Evolutionary conservation across 345 rosid genomes (phyloP).

Genomic region (Eucalyptus sp.): DNA sequence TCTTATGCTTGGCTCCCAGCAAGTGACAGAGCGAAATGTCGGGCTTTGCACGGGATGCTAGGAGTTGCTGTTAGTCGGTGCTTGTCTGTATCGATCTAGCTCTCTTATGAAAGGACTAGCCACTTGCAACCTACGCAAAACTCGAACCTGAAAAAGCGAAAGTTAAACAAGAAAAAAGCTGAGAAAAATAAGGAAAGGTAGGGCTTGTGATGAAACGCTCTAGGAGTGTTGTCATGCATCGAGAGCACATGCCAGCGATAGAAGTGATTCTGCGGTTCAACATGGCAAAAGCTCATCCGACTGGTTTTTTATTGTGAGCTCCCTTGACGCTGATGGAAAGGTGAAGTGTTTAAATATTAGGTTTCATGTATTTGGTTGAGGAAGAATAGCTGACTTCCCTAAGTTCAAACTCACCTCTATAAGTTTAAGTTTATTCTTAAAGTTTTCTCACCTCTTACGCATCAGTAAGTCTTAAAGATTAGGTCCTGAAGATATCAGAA

Average conservation of each 20-base stretch:
- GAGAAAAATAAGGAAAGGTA: background rate
- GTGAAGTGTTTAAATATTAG: background rate
- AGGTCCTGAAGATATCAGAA: background rate
- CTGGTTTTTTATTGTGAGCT: background rate
- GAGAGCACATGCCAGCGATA: background rate
- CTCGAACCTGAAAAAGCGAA: background rate
- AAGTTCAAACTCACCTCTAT: background rate
- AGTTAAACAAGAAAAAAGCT: background rate
- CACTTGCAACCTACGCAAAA: background rate
- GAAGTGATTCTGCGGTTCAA: background rate
- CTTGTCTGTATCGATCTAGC: background rate
- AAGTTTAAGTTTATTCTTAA: background rate
- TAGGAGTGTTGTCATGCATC: background rate
- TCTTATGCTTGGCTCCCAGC: background rate
- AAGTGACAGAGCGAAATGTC: background rate
- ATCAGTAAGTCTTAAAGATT: background rate
- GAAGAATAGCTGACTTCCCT: background rate
- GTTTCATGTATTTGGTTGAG: background rate
- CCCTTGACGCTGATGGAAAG: background rate
- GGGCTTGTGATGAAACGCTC: background rate
- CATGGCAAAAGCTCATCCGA: background rate
- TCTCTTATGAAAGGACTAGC: background rate
- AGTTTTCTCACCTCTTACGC: background rate
- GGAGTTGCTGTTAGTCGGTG: background rate
- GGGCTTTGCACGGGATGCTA: background rate